Evolutionary conservation across 2,329 filamentous ascomycete genomes (phyloP).

Genomic region (Penicillium psychrosexuale): DNA sequence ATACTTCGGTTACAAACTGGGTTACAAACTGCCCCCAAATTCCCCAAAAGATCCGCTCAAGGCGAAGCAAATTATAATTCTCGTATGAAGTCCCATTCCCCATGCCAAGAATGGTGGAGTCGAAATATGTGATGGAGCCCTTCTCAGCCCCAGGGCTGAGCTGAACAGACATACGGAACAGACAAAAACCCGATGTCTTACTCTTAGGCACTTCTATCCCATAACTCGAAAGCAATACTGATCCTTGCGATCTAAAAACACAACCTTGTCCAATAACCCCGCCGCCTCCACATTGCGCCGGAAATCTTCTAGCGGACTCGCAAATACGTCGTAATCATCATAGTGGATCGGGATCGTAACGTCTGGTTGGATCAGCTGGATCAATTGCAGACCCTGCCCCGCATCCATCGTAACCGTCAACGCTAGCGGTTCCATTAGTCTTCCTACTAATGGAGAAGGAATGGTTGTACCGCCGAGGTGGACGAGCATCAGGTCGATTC

Average conservation of each 20-base stretch:
- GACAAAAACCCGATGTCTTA: background rate
- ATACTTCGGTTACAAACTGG: background rate
- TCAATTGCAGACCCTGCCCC: slow-evolving; percentile 58
- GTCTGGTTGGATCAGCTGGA: slow-evolving; percentile 58
- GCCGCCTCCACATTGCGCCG: slow-evolving; percentile 54
- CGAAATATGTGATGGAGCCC: background rate
- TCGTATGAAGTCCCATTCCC: background rate
- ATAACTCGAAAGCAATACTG: slow-evolving; percentile 54
- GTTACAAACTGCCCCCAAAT: background rate
- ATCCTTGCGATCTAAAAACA: slow-evolving; percentile 60
- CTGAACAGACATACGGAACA: background rate
- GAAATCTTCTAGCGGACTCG: slow-evolving; percentile 60
- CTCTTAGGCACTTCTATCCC: background rate
- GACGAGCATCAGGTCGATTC: slow-evolving; percentile 64
- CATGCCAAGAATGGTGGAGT: background rate
- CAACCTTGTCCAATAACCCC: slow-evolving; percentile 52
- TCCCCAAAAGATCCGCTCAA: background rate
- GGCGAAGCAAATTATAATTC: background rate
- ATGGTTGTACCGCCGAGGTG: slow-evolving; percentile 66
- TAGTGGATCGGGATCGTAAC: slow-evolving; percentile 63
- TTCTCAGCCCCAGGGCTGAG: background rate
- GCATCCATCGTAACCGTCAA: slow-evolving; percentile 70
- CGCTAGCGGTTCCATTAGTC: slow-evolving; percentile 57
- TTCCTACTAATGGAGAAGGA: slow-evolving; percentile 46
- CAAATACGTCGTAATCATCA: slow-evolving; percentile 63